Conservation (phyloP, 1,139 yeast genomes). For the Pichia sp. region DNA sequence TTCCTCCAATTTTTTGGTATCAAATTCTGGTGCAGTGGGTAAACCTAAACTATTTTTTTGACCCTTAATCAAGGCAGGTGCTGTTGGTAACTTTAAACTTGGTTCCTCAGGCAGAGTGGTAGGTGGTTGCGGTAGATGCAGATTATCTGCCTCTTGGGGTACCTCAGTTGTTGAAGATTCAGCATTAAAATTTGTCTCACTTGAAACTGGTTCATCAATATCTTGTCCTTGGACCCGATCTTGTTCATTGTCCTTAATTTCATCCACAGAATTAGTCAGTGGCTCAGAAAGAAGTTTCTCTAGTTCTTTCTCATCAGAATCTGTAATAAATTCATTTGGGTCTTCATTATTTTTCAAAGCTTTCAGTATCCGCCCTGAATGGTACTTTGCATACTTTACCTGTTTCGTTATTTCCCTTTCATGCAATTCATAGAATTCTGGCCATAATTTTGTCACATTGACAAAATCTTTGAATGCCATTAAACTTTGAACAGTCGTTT, state of each 20-base stretch:
- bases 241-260: neutral
- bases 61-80: conserved; percentile 28
- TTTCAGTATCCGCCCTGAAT: conserved; percentile 47
- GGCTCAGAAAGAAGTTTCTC: neutral
- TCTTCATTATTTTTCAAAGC: conserved; percentile 40
- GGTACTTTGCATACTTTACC: conserved; percentile 50
- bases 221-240: neutral
- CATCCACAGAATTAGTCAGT: neutral
- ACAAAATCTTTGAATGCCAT: conserved; percentile 45
- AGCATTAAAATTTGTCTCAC: neutral
- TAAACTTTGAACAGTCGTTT: conserved; percentile 38
- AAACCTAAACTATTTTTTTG: conserved; percentile 24
- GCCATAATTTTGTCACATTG: conserved; percentile 39
- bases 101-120: conserved; percentile 18
- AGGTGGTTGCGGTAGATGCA: conserved; percentile 22
- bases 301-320: conserved; percentile 25
- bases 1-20: neutral
- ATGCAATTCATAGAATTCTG: conserved; percentile 25
- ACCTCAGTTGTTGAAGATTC: neutral
- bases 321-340: conserved; percentile 41
- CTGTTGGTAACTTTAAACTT: conserved; percentile 21
- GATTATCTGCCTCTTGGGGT: conserved; percentile 2
- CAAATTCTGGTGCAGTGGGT: conserved; percentile 21
- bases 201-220: neutral
- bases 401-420: conserved; percentile 30